Evolutionary conservation across 345 rosid genomes (phyloP).

Genomic region (Psidium friedrichsthalianum): DNA sequence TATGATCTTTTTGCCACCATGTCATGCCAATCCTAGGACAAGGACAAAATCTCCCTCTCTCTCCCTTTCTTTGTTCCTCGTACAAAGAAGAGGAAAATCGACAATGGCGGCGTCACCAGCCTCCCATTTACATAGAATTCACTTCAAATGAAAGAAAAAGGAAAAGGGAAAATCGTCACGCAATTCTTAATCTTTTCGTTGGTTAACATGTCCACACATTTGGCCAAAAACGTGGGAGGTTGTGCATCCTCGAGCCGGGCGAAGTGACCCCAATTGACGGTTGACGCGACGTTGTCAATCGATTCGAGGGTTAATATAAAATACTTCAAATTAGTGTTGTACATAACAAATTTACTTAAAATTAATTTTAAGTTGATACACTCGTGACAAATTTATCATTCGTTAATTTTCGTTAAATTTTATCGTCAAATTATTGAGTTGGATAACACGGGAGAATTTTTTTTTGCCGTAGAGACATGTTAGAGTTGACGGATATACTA

Average conservation of each 20-base stretch:
- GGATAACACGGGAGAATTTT: too few relatives aligned
- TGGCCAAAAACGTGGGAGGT: neutral
- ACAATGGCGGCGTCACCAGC: neutral
- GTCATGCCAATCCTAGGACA: neutral
- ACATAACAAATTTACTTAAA: accelerated
- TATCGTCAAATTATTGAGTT: too few relatives aligned
- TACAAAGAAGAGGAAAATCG: neutral
- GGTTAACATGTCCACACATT: neutral
- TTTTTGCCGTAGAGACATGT: too few relatives aligned
- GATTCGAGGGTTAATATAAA: too few relatives aligned
- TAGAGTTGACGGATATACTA: too few relatives aligned
- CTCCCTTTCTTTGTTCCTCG: neutral
- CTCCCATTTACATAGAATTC: neutral
- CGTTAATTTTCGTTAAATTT: too few relatives aligned
- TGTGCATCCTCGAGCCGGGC: too few relatives aligned
- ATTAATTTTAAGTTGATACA: too few relatives aligned
- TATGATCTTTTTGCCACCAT: neutral
- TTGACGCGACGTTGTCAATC: too few relatives aligned
- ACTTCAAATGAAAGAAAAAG: neutral
- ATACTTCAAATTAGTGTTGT: too few relatives aligned
- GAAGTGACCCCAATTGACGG: too few relatives aligned
- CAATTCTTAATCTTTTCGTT: neutral
- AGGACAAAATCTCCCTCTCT: neutral
- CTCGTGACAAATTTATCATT: too few relatives aligned
- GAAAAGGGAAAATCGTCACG: neutral